Base-by-base conservation (phyloP, 805 yeast species). In the Starmerella vitae region DNA sequence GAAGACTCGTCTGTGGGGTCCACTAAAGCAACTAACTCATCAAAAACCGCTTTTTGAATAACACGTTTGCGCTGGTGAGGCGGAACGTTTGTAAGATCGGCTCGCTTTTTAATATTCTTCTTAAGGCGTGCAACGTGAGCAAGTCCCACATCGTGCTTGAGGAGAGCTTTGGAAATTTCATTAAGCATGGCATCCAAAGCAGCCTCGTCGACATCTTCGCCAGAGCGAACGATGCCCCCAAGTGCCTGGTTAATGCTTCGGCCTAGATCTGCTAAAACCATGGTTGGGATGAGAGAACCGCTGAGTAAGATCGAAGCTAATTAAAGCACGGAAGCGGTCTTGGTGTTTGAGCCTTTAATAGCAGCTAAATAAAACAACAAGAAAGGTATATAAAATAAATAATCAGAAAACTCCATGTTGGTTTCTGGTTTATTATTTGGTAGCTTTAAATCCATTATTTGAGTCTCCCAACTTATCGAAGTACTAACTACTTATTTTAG, bases 131-230 rank as follows among this genome's bases (percentile, higher is more conserved):
- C 74, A 21, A 88, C 98, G 34, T 88, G 67, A 50, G 72, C 74
- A 56, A 91, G 76, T 55, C 91, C 91, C 19, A 88, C 97, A 60
- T 88, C 98, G n/a, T 91, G 71, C 60, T 86, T 95, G 42, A 91
- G 65, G 41, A 88, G 68, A 0, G 98, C 98, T 43, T 81, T 77
- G 42, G 93, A 82, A 37, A 88, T 77, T 52, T 81, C 93, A 58
- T 88, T 88, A 51, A 91, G 64, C 78, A 86, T 72, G 24, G 57
- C 57, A 52, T 78, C 83, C 37, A 80, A 69, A 12, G 77, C 78
- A 21, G 68, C 69, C 41, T 76, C 82, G 44, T 72, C 78, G 29
- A 72, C 67, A 14, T 66, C 70, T 8, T 45, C 51, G 36, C 59
- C 62, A 6, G 82, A 63, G 48, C 66, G 64, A 27, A 81, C 64